phyloP scores from a whole-genome alignment of 1,284 basidiomycete genomes.

The Agaricales sp. region DNA sequence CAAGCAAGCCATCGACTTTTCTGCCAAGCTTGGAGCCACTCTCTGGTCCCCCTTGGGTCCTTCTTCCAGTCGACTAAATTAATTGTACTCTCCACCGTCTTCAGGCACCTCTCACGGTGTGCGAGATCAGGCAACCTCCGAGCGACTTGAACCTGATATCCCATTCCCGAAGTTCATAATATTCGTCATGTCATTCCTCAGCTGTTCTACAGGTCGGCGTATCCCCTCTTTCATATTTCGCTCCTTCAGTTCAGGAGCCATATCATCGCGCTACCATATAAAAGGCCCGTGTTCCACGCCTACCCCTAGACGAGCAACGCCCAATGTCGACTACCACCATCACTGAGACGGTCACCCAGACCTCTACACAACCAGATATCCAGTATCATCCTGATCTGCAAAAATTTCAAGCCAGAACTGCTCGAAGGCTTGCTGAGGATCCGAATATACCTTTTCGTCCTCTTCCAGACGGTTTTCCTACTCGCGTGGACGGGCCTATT shows the following conservation, averaged over 20 bases:
- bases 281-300: not conserved
- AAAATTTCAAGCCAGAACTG: conserved; percentile 26
- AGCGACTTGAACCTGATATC: not conserved
- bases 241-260: not conserved
- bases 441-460: conserved; percentile 17
- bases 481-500: conserved; percentile 18
- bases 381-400: conserved; percentile 28
- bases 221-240: too few relatives aligned
- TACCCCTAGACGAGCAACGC: not conserved
- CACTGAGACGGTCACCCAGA: conserved; percentile 9
- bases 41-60: not conserved
- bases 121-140: not conserved
- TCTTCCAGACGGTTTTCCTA: conserved; percentile 24
- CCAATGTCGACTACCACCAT: not conserved
- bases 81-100: not conserved
- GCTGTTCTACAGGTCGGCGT: too few relatives aligned
- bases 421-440: conserved; percentile 24
- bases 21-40: not conserved
- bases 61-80: not conserved
- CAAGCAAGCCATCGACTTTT: too few relatives aligned
- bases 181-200: not conserved
- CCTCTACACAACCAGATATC: conserved; percentile 22
- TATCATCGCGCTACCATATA: not conserved
- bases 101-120: not conserved
- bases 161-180: not conserved